These are phyloP conservation scores for Microascus cirrosus DNA, from an alignment of 2,329 filamentous ascomycete species.

Conservation along the genomic window DNA sequence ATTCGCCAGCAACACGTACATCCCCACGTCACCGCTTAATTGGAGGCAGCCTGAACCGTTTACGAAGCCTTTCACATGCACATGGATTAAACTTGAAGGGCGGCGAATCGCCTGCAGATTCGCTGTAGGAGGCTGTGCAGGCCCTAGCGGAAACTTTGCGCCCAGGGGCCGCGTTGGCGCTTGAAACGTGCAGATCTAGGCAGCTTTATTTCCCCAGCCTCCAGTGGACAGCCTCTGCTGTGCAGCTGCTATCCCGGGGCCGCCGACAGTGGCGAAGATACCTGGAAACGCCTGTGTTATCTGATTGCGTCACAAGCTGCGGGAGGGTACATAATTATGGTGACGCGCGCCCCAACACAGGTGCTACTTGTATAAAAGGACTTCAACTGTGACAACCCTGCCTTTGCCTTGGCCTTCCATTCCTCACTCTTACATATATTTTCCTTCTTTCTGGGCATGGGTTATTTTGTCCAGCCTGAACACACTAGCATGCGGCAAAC, in stretches of 20 bases:
- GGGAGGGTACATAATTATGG: neutral
- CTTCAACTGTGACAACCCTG: neutral
- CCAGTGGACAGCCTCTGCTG: neutral
- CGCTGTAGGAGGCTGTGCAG: neutral
- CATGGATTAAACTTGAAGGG: neutral
- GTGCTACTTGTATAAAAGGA: neutral
- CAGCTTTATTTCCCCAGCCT: neutral
- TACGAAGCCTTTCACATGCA: neutral
- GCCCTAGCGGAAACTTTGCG: neutral
- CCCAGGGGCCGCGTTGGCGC: neutral
- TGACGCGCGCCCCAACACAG: neutral
- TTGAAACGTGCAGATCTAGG: neutral
- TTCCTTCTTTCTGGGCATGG: neutral
- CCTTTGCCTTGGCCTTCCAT: neutral
- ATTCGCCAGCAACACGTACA: neutral
- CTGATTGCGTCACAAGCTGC: neutral
- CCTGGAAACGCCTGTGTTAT: neutral
- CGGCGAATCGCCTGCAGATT: neutral
- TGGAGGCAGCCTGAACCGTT: neutral
- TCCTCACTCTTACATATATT: neutral
- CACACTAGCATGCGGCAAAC: slow-evolving; percentile 10
- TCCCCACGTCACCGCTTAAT: neutral
- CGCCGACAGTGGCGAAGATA: neutral
- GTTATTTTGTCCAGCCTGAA: slow-evolving; percentile 1
- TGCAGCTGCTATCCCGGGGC: neutral